Evolutionary conservation across 1,284 basidiomycete species (phyloP).

Genomic region (Pseudozyma pruni): DNA sequence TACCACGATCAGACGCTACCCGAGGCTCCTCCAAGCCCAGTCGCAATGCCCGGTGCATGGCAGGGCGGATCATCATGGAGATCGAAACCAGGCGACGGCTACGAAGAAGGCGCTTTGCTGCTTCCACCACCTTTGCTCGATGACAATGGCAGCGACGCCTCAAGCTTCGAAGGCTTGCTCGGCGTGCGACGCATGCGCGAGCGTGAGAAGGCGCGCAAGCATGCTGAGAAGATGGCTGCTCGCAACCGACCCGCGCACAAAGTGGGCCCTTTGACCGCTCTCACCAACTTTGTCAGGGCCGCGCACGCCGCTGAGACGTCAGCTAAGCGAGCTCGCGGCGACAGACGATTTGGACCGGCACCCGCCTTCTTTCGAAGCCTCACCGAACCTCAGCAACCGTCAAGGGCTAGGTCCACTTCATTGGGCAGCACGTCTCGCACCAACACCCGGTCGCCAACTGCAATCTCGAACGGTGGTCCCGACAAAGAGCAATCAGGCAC

Average conservation of each 20-base stretch:
- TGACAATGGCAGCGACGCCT: slow-evolving; percentile 54
- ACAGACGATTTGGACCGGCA: slow-evolving; percentile 8
- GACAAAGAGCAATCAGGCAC: neutral
- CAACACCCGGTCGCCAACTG: neutral
- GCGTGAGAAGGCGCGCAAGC: slow-evolving; percentile 50
- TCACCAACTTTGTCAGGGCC: slow-evolving; percentile 64
- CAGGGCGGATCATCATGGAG: slow-evolving; percentile 49
- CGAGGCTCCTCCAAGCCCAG: slow-evolving; percentile 60
- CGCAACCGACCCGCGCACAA: slow-evolving; percentile 64
- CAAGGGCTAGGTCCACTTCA: slow-evolving; percentile 7
- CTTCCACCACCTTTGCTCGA: slow-evolving; percentile 64
- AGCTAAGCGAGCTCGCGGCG: slow-evolving; percentile 13
- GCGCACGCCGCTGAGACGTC: slow-evolving; percentile 61
- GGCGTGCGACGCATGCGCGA: slow-evolving; percentile 63
- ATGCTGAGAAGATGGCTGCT: slow-evolving; percentile 52
- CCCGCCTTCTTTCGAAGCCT: slow-evolving; percentile 32
- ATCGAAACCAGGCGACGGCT: slow-evolving; percentile 42
- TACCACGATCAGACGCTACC: slow-evolving; percentile 29
- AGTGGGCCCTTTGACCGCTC: slow-evolving; percentile 57
- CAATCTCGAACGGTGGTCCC: neutral
- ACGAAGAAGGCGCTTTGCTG: slow-evolving; percentile 58
- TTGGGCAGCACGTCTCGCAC: neutral
- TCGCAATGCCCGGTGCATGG: slow-evolving; percentile 66
- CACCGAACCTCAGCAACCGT: slow-evolving; percentile 20
- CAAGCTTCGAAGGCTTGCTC: slow-evolving; percentile 54